Evolutionary conservation across 306 rosid species (phyloP), one percentile per base, ranked within the genome.

Genomic region (Vachellia collinsii): DNA sequence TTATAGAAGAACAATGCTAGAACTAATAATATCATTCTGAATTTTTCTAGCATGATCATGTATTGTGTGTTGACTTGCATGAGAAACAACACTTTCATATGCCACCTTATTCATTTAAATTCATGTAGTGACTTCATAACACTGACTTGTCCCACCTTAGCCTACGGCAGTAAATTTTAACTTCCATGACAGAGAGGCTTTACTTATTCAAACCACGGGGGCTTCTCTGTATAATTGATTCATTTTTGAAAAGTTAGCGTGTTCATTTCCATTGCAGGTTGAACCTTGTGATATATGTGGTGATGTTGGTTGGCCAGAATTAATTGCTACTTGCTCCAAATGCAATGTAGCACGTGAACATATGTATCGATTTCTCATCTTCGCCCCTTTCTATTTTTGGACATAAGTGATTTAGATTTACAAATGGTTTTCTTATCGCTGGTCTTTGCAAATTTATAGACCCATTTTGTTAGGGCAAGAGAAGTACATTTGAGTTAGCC

Each of bases 261-360:
- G 75, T 43, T 82, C 68, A 81, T 77, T 67, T 81, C 20, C 65
- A 66, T 66, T 82, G 81, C 89, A 93, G 97, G 83, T 56, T 41
- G 67, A 69, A 70, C 86, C 80, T 11, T 93, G 97, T n/a, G 88
- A 88, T 64, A 75, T 67, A 47, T 93, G 97, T 38, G 94, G 93
- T 25, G 80, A 16, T 70, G 63, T 19, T 83, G 89, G 88, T 47
- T 80, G 29, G 53, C 9, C 19, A 4, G 90, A 90, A 38, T 6
- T 56, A 63, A 68, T 82, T 79, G 83, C 37, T 17, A 78, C 86
- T 67, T 93, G 97, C 82, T 29, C 62, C 11, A 82, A 85, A 69
- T 91, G 97, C 91, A 78, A 71, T 0, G 8, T 72, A 19, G 10
- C 56, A 68, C 70, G 82, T 44, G 89, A 85, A 74, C 97, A 93